Percentiles rank a stretch among this genome's conserved stretches.
Evolutionary conservation across 495 filamentous ascomycete genomes (phyloP).

Genomic region (Xylaria bambusicola): DNA sequence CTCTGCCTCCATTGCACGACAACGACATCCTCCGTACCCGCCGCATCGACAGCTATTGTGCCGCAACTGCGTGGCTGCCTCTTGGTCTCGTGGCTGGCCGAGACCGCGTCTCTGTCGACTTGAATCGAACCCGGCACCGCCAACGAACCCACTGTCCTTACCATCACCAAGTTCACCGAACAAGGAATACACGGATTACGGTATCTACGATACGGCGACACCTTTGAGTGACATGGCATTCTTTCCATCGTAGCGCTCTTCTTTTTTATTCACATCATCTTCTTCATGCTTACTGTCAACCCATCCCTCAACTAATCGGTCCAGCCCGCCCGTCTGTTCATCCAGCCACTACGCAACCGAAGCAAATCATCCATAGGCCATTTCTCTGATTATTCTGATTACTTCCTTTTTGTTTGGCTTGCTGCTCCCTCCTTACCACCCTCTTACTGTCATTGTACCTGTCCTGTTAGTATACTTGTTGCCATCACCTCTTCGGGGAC

Average conservation of each 20-base stretch:
- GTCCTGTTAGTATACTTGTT: too few relatives aligned
- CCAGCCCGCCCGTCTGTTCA: too few relatives aligned
- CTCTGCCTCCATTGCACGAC: too few relatives aligned
- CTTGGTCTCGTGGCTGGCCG: background rate
- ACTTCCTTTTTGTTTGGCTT: too few relatives aligned
- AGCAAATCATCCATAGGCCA: too few relatives aligned
- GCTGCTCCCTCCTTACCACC: background rate
- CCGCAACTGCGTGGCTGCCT: background rate
- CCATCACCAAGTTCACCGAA: background rate
- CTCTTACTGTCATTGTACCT: too few relatives aligned
- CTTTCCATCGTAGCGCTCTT: background rate
- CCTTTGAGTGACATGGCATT: slow-evolving; percentile 1
- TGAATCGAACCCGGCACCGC: background rate
- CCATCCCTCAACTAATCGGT: too few relatives aligned
- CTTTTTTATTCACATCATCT: background rate
- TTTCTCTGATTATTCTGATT: too few relatives aligned
- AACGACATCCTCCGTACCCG: too few relatives aligned
- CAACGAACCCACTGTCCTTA: background rate
- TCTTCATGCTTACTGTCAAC: background rate
- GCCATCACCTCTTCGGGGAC: too few relatives aligned
- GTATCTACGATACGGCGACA: background rate
- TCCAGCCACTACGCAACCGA: too few relatives aligned
- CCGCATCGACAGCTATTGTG: too few relatives aligned
- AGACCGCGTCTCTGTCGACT: background rate
- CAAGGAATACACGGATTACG: background rate